phyloP scores from a whole-genome alignment of 169 alveolate genomes.

The Ichthyophthirius multifiliis region DNA sequence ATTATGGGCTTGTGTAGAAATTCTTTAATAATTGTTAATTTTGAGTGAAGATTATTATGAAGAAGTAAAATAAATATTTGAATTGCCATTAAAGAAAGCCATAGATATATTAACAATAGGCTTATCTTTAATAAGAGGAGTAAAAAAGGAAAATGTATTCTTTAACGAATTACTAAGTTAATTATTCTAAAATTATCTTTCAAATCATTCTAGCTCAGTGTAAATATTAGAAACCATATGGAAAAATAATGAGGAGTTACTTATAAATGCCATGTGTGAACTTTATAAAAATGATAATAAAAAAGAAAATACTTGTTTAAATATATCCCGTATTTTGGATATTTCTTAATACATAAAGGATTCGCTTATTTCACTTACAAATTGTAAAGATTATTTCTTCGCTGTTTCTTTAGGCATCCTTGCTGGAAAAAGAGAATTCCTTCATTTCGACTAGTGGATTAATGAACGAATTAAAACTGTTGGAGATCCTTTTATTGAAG shows the following conservation, averaged over 20 bases:
- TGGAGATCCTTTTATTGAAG: constrained; percentile 76
- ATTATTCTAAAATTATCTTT: constrained; percentile 70
- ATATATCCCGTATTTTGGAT: constrained; percentile 79
- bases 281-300: constrained; percentile 61
- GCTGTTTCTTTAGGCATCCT: constrained; percentile 82
- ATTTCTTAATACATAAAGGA: constrained; percentile 82
- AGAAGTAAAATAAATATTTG: constrained; percentile 67
- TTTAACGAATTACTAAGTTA: constrained; percentile 68
- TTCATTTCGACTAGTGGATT: constrained; percentile 85
- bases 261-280: constrained; percentile 80
- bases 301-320: constrained; percentile 69
- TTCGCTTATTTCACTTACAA: constrained; percentile 68
- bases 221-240: constrained; percentile 76
- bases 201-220: constrained; percentile 72
- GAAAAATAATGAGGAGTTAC: constrained; percentile 73
- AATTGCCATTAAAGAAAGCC: constrained; percentile 60
- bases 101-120: constrained; percentile 75
- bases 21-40: constrained; percentile 55
- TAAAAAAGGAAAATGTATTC: constrained; percentile 53
- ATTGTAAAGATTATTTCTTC: constrained; percentile 74
- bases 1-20: constrained; percentile 70
- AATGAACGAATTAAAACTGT: constrained; percentile 62
- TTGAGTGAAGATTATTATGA: constrained; percentile 55
- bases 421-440: constrained; percentile 86
- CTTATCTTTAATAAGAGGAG: constrained; percentile 46